Evolutionary conservation across 129 eudicot genomes (phyloP).

Genomic region (Centrapalus pauciflorus): DNA sequence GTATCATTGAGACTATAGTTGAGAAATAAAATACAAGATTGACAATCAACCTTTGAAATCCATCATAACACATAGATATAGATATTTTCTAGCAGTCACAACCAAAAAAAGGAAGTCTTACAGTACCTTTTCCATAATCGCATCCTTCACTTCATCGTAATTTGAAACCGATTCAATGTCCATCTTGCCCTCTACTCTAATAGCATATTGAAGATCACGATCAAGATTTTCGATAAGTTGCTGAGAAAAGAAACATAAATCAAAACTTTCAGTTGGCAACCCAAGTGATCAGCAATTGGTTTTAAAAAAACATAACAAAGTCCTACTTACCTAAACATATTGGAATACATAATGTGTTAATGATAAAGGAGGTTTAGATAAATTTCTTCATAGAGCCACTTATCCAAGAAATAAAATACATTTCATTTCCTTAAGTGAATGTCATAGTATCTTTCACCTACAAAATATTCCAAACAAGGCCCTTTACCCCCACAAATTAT

Average conservation of each 20-base stretch:
- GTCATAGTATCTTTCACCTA: not conserved
- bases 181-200: constrained; percentile 98
- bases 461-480: not conserved
- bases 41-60: not conserved
- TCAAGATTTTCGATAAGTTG: constrained; percentile 89
- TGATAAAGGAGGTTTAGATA: not conserved
- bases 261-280: not conserved
- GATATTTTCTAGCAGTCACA: not conserved
- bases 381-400: not conserved
- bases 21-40: not conserved
- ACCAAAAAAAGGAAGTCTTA: not conserved
- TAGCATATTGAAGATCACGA: constrained; percentile 96
- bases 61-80: not conserved
- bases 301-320: not conserved
- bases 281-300: not conserved
- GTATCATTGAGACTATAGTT: not conserved
- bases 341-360: not conserved
- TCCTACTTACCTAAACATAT: not conserved
- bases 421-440: too few species aligned
- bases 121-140: constrained; percentile 80
- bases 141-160: constrained; percentile 88
- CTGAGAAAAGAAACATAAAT: constrained; percentile 34
- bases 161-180: constrained; percentile 65
- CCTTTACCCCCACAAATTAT: not conserved
- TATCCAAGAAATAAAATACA: too few species aligned